A percentile compares a stretch with the other conserved stretches of the same genome.
These are phyloP conservation scores for Asterophora lycoperdoides DNA, from an alignment of 768 basidiomycete genomes.

Conservation along the genomic window DNA sequence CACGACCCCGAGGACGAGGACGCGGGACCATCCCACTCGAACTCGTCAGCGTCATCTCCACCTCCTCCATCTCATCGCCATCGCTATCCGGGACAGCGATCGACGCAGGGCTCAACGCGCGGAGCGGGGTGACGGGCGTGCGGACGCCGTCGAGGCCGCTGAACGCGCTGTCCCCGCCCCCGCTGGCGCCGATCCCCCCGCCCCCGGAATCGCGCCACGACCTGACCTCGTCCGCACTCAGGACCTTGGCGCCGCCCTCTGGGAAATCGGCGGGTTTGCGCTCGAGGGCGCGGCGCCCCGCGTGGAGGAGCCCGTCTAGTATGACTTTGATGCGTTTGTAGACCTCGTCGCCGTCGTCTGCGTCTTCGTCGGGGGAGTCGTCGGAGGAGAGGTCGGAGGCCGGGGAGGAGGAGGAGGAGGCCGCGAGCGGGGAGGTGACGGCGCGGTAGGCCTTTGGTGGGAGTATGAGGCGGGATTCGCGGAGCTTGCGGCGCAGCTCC, in stretches of 20 bases:
- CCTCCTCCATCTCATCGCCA: conserved; percentile 36
- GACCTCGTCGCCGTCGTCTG: conserved; percentile 48
- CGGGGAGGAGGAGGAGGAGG: too few relatives aligned
- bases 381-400: conserved; percentile 34
- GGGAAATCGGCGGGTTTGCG: conserved; percentile 48
- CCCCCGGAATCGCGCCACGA: conserved; percentile 43
- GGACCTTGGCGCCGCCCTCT: conserved; percentile 56
- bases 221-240: conserved; percentile 68
- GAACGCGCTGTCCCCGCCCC: conserved; percentile 19
- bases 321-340: conserved; percentile 63
- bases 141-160: too few relatives aligned
- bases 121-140: too few relatives aligned
- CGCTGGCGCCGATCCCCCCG: conserved; percentile 14
- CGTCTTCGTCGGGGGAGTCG: conserved; percentile 45
- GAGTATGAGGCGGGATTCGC: conserved; percentile 76
- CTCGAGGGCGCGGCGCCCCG: conserved; percentile 61
- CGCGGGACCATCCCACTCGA: conserved; percentile 23
- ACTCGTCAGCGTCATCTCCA: conserved; percentile 32
- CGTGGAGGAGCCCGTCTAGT: conserved; percentile 56
- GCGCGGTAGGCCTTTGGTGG: conserved; percentile 61
- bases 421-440: conserved; percentile 31
- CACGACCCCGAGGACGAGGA: too few relatives aligned
- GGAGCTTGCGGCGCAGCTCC: conserved; percentile 74
- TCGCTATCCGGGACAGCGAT: conserved; percentile 20
- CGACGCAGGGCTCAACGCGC: conserved; percentile 22